Evolutionary conservation across 768 basidiomycete genomes (phyloP), one percentile per base, ranked within the genome.

Genomic region (Hygrocybe coccinea): DNA sequence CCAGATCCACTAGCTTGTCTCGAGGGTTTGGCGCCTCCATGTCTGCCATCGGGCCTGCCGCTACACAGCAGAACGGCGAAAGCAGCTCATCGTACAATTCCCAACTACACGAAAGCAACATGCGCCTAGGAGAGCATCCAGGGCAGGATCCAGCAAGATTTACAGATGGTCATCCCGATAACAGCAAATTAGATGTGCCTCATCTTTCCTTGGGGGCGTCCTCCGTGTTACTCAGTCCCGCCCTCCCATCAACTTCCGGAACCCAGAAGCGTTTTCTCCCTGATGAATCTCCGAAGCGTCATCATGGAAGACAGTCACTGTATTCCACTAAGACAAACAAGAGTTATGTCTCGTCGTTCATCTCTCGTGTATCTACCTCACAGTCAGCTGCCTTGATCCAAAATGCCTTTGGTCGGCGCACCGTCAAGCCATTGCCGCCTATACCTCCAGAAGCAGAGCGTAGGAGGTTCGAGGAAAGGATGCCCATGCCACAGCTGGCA

Each of bases 361-460:
- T 83, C 15, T 81, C 81, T 24, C 69, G 72, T 24, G 63, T 80
- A 50, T 79, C 73, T 9, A 66, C 71, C 22, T 54, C 53, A 29
- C n/a, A 46, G 15, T 52, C 56, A 21, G 46, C 48, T n/a, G 64
- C 67, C 29, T 78, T 76, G 6, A 55, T 76, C 36, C 65, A 65
- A 35, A 71, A 70, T 29, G 63, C 71, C 36, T 61, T 79, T 49
- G 57, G 66, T 33, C 76, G 79, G 78, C 71, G 74, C 55, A 76
- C 67, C 56, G 59, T 64, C 22, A 84, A 85, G 63, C 82, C 83
- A 3, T 67, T 86, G 14, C 84, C 85, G 6, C 83, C 82, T 1
- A 74, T 86, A 22, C 85, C 84, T 14, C 64, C 65, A 11, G 79
- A 79, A 56, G 67, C 65, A 52, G 74, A 73, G 36, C 69, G 76